These are phyloP conservation scores for Leishmania arabica DNA, from an alignment of 208 protist genomes.

Conservation along the genomic window DNA sequence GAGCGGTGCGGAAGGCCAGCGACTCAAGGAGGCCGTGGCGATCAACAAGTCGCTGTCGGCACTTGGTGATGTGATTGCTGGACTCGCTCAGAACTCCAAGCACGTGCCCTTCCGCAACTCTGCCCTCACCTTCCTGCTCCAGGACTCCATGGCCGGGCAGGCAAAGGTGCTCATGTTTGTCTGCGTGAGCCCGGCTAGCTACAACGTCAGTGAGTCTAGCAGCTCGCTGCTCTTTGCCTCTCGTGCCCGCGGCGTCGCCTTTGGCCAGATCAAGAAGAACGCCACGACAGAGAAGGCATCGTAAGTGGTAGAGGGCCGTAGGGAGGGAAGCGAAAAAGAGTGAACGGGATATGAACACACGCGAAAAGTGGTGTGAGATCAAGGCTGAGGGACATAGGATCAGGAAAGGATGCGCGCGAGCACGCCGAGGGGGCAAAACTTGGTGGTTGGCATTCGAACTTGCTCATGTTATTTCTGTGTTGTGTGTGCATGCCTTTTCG, in stretches of 20 bases:
- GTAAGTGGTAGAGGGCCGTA: not conserved
- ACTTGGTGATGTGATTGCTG: constrained; percentile 91
- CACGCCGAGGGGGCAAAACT: not conserved
- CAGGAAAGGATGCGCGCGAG: not conserved
- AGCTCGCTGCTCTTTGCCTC: constrained; percentile 92
- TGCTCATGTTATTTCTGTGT: not conserved
- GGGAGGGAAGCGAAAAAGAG: not conserved
- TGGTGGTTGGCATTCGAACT: not conserved
- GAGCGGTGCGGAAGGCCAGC: constrained; percentile 84
- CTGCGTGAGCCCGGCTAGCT: constrained; percentile 93
- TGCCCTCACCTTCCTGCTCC: constrained; percentile 89
- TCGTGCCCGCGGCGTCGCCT: constrained; percentile 84
- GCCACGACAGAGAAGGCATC: constrained; percentile 16
- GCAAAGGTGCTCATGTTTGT: constrained; percentile 96
- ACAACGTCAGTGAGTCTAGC: constrained; percentile 90
- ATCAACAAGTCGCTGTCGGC: constrained; percentile 94
- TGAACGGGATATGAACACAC: not conserved
- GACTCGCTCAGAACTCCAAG: constrained; percentile 79
- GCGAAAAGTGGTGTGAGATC: not conserved
- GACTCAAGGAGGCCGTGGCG: constrained; percentile 88
- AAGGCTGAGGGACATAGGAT: not conserved
- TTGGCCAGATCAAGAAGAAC: constrained; percentile 93
- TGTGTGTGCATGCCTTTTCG: not conserved
- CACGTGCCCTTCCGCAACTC: constrained; percentile 94
- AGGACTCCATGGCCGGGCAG: constrained; percentile 93